Evolutionary conservation across 2,329 filamentous ascomycete species (phyloP), one percentile per base, ranked within the genome.

Genomic region (Phialemoniopsis sp.): DNA sequence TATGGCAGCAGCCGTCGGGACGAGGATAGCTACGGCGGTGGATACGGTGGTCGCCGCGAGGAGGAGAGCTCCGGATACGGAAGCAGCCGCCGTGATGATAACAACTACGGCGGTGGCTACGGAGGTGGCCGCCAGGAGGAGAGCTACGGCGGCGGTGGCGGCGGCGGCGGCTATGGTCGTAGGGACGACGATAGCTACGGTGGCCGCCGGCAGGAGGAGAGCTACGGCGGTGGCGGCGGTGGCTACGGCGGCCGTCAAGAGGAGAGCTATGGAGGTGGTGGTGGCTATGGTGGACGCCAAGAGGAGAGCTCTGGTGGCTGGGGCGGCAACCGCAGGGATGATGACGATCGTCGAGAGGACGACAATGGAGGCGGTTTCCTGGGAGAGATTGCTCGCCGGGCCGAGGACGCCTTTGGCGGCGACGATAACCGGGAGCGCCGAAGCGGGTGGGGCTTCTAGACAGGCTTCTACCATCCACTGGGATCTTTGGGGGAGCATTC

Each of bases 341-440:
- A 45, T 8, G 41, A 39, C 13, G 38, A 44, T 21, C 38, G 39
- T 34, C 21, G 21, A 26, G 21, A 26, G 40, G 44, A 26, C 29
- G 41, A 47, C 18, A 41, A 34, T 8, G 46, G 45, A 17, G 41
- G 37, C 8, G 46, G 44, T 15, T 32, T 44, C 30, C 37, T 57
- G 19, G 49, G 46, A 15, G 38, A 43, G 15, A 42, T 57, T 42
- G 46, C 51, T 37, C 43, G 48, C 18, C 40, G 46, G 30, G 51
- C 49, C 3, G 45, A 43, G 19, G 39, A 47, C 4, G 47, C 43
- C 8, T 47, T 51, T 28, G 44, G 45, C n/a, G 48, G 47, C 12
- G 38, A 39, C n/a, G 40, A 40, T 8, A 32, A 39, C 41, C 46
- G 46, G 52, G 53, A 37, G 45, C 55, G 53, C 55, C 56, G 46